Percentiles rank a stretch among this genome's conserved stretches.
These are phyloP conservation scores for Earliella scabrosa DNA, from an alignment of 1,284 basidiomycete species.

Conservation along the genomic window DNA sequence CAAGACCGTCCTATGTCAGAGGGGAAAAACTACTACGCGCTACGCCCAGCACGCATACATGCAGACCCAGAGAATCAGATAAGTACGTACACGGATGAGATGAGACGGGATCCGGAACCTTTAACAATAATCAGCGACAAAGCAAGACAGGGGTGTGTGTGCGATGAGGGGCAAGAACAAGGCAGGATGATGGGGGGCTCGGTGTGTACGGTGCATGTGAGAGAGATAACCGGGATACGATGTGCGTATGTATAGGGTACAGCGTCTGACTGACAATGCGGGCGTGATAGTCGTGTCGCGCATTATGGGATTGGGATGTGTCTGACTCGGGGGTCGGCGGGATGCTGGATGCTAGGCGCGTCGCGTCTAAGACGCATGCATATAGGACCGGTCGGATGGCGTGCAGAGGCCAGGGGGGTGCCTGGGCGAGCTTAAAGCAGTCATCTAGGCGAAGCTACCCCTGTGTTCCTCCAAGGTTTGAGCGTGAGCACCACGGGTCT, in stretches of 20 bases:
- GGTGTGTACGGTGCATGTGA: background rate
- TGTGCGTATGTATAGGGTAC: too few species aligned
- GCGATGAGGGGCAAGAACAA: background rate
- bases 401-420: background rate
- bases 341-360: too few species aligned
- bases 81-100: background rate
- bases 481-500: background rate
- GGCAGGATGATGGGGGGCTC: too few species aligned
- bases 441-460: background rate
- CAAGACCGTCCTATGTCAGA: too few species aligned
- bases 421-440: background rate
- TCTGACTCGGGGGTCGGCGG: background rate
- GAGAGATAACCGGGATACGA: too few species aligned
- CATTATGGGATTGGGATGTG: background rate
- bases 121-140: background rate
- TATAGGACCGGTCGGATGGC: too few species aligned
- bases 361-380: too few species aligned
- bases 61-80: too few species aligned
- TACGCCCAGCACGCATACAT: too few species aligned
- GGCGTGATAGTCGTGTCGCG: constrained; percentile 1
- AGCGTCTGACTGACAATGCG: background rate
- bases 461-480: background rate
- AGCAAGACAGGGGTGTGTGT: background rate
- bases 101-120: background rate
- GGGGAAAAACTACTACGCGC: too few species aligned